phyloP scores from a whole-genome alignment of 1,284 basidiomycete species.

The Caloboletus inedulis region DNA sequence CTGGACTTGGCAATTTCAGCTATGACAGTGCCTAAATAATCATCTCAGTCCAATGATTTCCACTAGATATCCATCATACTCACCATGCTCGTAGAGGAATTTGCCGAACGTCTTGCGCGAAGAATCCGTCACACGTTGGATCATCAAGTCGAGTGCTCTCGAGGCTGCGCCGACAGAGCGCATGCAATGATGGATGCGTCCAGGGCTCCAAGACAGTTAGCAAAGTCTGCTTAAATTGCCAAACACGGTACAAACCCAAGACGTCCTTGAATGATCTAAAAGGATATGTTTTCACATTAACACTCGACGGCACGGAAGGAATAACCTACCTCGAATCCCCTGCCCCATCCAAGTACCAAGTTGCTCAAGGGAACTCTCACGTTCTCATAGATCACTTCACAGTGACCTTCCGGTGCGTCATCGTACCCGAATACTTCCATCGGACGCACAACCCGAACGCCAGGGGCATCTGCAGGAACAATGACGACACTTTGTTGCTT shows the following conservation, averaged over 20 bases:
- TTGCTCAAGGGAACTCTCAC: conserved; percentile 85
- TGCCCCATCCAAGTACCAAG: conserved; percentile 89
- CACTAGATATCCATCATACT: conserved; percentile 13
- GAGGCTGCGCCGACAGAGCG: conserved; percentile 89
- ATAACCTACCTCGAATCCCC: conserved; percentile 75
- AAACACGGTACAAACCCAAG: conserved; percentile 63
- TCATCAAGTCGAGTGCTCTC: conserved; percentile 82
- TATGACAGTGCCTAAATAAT: conserved; percentile 71
- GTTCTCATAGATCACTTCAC: conserved; percentile 92
- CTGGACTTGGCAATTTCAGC: conserved; percentile 89
- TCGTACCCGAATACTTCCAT: conserved; percentile 95
- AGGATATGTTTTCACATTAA: background rate
- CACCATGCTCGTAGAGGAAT: conserved; percentile 86
- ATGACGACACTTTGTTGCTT: conserved; percentile 92
- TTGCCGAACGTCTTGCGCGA: conserved; percentile 93
- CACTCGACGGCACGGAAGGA: background rate
- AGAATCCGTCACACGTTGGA: conserved; percentile 91
- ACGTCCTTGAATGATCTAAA: conserved; percentile 92
- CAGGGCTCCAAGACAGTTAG: conserved; percentile 56
- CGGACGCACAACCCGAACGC: conserved; percentile 86
- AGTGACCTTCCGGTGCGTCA: conserved; percentile 94
- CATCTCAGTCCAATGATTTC: conserved; percentile 4
- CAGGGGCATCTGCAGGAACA: conserved; percentile 83
- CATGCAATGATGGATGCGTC: conserved; percentile 99
- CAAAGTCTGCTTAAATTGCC: background rate